Evolutionary conservation across 306 rosid species (phyloP), one percentile per base, ranked within the genome.

Genomic region (Nissolia schottii): DNA sequence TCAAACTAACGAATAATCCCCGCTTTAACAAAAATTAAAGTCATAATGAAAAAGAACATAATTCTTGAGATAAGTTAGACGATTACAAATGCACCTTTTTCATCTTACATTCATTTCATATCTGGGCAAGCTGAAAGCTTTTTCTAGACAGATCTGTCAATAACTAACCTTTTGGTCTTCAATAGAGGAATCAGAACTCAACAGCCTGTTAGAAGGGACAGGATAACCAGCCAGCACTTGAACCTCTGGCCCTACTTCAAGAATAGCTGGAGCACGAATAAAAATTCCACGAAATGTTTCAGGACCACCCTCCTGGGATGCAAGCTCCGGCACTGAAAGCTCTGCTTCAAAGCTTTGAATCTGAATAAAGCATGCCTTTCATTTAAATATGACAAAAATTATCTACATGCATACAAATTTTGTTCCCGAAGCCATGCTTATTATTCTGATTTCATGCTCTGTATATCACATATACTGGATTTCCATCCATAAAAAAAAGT

Each of bases 211-310:
- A 41, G 87, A 78, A 32, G 84, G 78, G 62, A 86, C 87, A 41
- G 87, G 73, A 85, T 76, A 86, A 35, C 82, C 90, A 78, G 93
- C 97, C 29, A 91, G 84, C 65, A 91, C 92, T 80, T 89, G 87
- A 75, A 91, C 97, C 58, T 82, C 95, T n/a, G 99, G 87, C 15
- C 99, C 99, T 41, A 74, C 90, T 9, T 91, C 97, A 81, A 94
- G 84, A 64, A 94, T 91, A 66, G 95, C 99, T 13, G 99, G 99
- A 68, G 99, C 99, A 29, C 95, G 97, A 68, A 94, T 91, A 86
- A 89, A 94, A 81, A 94, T 75, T 49, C 93, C 99, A 56, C 91
- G 95, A 61, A 86, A 94, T 23, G 90, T 78, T 79, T 89, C 97
- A 18, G 93, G 88, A 67, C 99, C 99, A 49, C 99, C 99, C 86